These are phyloP conservation scores for Trametes polyzona DNA, from an alignment of 1,284 basidiomycete species.

Conservation along the genomic window DNA sequence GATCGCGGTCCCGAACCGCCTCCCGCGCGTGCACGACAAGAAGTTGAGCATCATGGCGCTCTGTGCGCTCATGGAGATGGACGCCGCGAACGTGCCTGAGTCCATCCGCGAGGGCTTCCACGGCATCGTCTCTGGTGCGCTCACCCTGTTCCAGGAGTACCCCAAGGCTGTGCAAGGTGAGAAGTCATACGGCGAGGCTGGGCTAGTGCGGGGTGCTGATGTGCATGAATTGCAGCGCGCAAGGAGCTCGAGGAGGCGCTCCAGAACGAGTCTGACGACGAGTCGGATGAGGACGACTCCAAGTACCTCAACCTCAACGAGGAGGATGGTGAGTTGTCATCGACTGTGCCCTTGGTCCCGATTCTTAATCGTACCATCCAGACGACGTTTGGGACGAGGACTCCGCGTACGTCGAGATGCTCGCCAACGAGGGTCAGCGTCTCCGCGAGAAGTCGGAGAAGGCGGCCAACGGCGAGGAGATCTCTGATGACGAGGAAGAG, in stretches of 20 bases:
- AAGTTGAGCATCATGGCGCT: slow-evolving; percentile 81
- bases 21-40: slow-evolving; percentile 92
- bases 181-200: not conserved
- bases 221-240: slow-evolving; percentile 51
- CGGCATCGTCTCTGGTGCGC: slow-evolving; percentile 67
- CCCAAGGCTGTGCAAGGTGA: slow-evolving; percentile 73
- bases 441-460: slow-evolving; percentile 64
- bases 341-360: not conserved
- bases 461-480: slow-evolving; percentile 43
- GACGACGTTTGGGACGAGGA: slow-evolving; percentile 87
- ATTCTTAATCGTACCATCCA: slow-evolving; percentile 31
- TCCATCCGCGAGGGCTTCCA: slow-evolving; percentile 72
- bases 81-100: slow-evolving; percentile 59
- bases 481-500: slow-evolving; percentile 51
- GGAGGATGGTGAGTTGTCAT: slow-evolving; percentile 69
- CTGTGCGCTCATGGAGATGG: slow-evolving; percentile 74
- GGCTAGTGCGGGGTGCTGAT: not conserved
- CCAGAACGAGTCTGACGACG: slow-evolving; percentile 62
- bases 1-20: slow-evolving; percentile 62
- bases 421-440: slow-evolving; percentile 79
- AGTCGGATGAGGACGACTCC: slow-evolving; percentile 60
- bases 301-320: slow-evolving; percentile 69
- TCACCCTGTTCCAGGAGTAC: slow-evolving; percentile 76
- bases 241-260: slow-evolving; percentile 65
- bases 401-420: slow-evolving; percentile 79